Evolutionary conservation across 73 alveolate species (phyloP).

Genomic region (Tetrahymena malaccensis): DNA sequence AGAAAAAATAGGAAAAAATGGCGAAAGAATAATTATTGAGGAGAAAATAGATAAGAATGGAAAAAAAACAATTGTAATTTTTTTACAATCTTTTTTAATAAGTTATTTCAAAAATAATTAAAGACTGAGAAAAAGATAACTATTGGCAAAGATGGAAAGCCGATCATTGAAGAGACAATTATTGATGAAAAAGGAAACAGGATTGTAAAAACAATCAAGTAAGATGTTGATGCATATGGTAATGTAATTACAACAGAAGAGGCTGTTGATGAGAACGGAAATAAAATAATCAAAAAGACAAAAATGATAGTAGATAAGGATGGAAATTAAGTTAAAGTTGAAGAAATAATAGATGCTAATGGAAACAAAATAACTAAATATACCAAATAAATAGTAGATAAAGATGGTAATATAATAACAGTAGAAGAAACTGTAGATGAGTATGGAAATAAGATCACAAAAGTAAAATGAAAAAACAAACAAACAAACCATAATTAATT

Average conservation of each 20-base stretch:
- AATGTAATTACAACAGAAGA: slow-evolving; percentile 15
- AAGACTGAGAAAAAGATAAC: slow-evolving; percentile 3
- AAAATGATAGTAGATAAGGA: slow-evolving; percentile 28
- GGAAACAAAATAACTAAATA: slow-evolving; percentile 5
- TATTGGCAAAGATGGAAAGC: slow-evolving; percentile 30
- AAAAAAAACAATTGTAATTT: background rate
- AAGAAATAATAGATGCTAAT: slow-evolving; percentile 21
- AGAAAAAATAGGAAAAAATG: slow-evolving; percentile 20
- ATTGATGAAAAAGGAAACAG: slow-evolving; percentile 17
- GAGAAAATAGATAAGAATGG: slow-evolving; percentile 16
- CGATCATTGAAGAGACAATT: background rate
- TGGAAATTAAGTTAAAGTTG: slow-evolving; percentile 31
- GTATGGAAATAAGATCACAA: background rate
- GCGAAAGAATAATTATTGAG: slow-evolving; percentile 9
- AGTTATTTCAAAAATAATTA: background rate
- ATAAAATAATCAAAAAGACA: slow-evolving; percentile 6
- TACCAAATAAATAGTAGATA: background rate
- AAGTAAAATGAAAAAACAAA: background rate
- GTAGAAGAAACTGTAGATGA: slow-evolving; percentile 14
- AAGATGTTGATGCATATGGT: slow-evolving; percentile 10
- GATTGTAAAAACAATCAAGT: background rate
- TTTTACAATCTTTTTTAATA: background rate
- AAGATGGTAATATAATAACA: slow-evolving; percentile 22
- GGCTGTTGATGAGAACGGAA: slow-evolving; percentile 25
- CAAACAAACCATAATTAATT: background rate